Evolutionary conservation across 208 protist species (phyloP).

Genomic region (Histomonas meleagridis): DNA sequence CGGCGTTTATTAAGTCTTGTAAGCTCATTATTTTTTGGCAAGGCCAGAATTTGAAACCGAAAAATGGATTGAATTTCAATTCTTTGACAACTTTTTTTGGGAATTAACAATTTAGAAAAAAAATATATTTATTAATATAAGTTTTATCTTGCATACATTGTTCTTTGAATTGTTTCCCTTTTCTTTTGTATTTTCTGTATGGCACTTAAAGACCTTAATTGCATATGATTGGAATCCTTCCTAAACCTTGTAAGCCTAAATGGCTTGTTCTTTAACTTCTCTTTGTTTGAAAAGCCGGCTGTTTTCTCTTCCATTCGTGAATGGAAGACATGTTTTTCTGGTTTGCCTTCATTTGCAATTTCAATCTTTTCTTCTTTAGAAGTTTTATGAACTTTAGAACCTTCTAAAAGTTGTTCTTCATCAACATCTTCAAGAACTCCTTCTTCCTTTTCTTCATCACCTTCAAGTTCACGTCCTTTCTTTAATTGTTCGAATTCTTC

Average conservation of each 20-base stretch:
- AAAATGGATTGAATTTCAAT: too few species aligned
- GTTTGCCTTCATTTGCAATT: background rate
- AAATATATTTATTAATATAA: background rate
- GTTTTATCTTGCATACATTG: background rate
- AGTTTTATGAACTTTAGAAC: background rate
- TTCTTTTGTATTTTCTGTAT: background rate
- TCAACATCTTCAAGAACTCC: background rate
- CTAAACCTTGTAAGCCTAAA: constrained; percentile 24
- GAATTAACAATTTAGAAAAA: background rate
- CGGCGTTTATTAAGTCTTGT: background rate
- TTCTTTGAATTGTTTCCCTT: background rate
- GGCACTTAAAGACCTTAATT: background rate
- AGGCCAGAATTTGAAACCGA: too few species aligned
- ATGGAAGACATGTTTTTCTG: background rate
- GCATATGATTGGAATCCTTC: background rate
- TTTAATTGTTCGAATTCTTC: background rate
- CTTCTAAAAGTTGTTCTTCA: background rate
- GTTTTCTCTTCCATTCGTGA: background rate
- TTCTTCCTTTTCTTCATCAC: background rate
- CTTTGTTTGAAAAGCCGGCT: constrained; percentile 18
- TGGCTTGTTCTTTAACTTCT: background rate
- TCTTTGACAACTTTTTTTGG: too few species aligned
- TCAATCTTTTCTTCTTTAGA: background rate
- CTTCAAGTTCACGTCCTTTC: background rate
- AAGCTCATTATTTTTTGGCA: too few species aligned